Evolutionary conservation across 495 filamentous ascomycete genomes (phyloP).

Genomic region (Talaromyces thailandensis): DNA sequence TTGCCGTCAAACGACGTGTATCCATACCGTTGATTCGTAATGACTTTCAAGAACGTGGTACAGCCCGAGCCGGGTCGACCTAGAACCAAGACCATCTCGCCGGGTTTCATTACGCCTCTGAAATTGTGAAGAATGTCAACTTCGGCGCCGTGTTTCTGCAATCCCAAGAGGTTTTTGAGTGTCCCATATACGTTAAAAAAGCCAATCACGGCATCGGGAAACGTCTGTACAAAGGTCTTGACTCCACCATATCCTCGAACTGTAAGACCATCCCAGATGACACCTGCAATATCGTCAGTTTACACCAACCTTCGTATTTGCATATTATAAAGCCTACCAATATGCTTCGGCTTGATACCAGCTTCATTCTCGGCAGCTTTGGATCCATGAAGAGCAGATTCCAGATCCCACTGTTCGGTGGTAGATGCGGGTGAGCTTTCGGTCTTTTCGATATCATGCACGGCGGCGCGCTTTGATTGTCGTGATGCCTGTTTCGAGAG

Average conservation of each 20-base stretch:
- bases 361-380: slow-evolving; percentile 60
- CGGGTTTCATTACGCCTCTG: slow-evolving; percentile 40
- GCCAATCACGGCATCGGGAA: slow-evolving; percentile 68
- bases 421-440: slow-evolving; percentile 20
- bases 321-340: slow-evolving; percentile 31
- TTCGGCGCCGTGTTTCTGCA: slow-evolving; percentile 55
- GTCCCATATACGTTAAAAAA: slow-evolving; percentile 67
- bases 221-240: slow-evolving; percentile 72
- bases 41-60: slow-evolving; percentile 78
- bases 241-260: slow-evolving; percentile 70
- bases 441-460: slow-evolving; percentile 42
- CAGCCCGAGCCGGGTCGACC: slow-evolving; percentile 82
- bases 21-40: slow-evolving; percentile 72
- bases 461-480: slow-evolving; percentile 26
- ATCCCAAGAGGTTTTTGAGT: slow-evolving; percentile 45
- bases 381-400: slow-evolving; percentile 57
- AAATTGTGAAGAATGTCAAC: background rate
- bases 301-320: background rate
- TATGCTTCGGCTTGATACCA: slow-evolving; percentile 70
- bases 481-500: slow-evolving; percentile 30
- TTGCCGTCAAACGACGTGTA: slow-evolving; percentile 71
- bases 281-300: slow-evolving; percentile 32
- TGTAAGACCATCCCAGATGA: slow-evolving; percentile 70
- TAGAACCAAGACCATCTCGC: slow-evolving; percentile 87
- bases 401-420: slow-evolving; percentile 61